Conservation (phyloP, 2,329 filamentous ascomycete genomes). For the Penicillium sclerotigenum region DNA sequence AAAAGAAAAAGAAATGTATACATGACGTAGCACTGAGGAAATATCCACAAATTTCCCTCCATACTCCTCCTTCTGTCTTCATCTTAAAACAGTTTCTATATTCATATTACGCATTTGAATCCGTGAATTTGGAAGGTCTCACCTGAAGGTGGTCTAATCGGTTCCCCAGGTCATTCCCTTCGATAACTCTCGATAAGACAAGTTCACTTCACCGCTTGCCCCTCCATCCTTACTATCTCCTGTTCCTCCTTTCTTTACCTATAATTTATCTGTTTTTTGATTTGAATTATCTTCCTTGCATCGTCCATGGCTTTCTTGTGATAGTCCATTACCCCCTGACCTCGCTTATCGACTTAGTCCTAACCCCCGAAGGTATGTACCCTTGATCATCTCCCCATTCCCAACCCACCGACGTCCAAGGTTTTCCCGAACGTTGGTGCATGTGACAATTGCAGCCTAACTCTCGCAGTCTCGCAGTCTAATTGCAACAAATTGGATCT, state of each 20-base stretch:
- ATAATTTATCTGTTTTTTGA: neutral
- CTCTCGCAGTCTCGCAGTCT: conserved; percentile 5
- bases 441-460: conserved; percentile 18
- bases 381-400: conserved; percentile 7
- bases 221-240: conserved; percentile 15
- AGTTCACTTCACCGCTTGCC: conserved; percentile 27
- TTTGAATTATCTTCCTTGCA: neutral
- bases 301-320: conserved; percentile 17
- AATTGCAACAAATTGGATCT: conserved; percentile 3
- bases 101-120: neutral
- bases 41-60: conserved; percentile 3
- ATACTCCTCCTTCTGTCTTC: neutral
- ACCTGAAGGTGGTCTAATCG: neutral
- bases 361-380: conserved; percentile 21
- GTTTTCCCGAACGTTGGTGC: neutral
- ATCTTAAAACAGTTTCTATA: neutral
- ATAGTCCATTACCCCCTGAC: conserved; percentile 11
- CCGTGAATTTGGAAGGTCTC: neutral
- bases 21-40: conserved; percentile 25
- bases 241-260: conserved; percentile 1
- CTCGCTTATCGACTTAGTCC: conserved; percentile 11
- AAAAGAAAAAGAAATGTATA: neutral
- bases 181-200: conserved; percentile 19
- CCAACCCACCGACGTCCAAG: conserved; percentile 5
- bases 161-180: conserved; percentile 8